Base-by-base conservation (phyloP, 2,329 filamentous ascomycete genomes). In the Sclerotinia borealis region DNA sequence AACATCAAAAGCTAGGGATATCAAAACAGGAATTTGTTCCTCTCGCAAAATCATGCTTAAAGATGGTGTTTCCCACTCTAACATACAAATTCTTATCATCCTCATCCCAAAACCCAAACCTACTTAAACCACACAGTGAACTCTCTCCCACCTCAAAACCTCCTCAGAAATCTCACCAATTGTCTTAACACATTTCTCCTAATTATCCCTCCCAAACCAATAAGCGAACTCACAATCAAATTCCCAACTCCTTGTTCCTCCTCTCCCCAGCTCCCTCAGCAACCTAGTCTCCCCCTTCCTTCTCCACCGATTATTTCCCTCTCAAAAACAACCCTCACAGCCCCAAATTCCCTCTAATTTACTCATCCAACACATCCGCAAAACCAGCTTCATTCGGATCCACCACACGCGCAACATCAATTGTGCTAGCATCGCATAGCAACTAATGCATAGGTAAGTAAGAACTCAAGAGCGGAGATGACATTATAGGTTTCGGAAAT, bases 171-270 rank as follows among this genome's bases (percentile, higher is more conserved):
- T 59, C 13, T 59, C n/a, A 1, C 13, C 25, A 36, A 59, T 11
- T 25, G 39, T 29, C 27, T 7, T 31, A n/a, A 48, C 55, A 34
- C 39, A 45, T 15, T 59, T 59, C n/a, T 59, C 55, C 41, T 59
- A 41, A 36, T 41, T 59, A 34, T 48, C 55, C 39, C 54, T 59
- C 29, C 41, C 27, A 48, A 45, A 59, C 55, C 55, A 59, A 59
- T 41, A 36, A 47, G 55, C 22, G 55, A 41, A 36, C 54, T 59
- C 15, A 59, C 55, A 25, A 48, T 59, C 29, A 59, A 19, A 48
- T 48, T 45, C 29, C 29, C 34, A 2, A 59, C 55, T 4, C 43
- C 48, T 41, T 19, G 8, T 2, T 43, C 37, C 0, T 37, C 37
- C 17, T 56, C 41, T 1, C 4, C 29, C n/a, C n/a, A n/a, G n/a